Percentiles rank a stretch among this genome's conserved stretches.
phyloP scores from a whole-genome alignment of 345 rosid genomes.

The Dipteronia dyeriana region DNA sequence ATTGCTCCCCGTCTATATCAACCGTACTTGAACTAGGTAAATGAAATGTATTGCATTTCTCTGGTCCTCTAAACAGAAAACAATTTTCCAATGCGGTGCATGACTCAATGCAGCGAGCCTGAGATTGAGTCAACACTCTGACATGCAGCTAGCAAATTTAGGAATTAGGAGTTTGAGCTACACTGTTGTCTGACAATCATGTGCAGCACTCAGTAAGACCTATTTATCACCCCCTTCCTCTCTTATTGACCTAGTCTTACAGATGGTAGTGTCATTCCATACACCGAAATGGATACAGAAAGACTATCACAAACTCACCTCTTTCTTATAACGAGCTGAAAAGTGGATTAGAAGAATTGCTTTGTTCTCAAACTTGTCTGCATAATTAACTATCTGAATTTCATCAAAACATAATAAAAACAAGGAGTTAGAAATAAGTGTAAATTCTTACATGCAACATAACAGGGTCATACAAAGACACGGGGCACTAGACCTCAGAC shows the following conservation, averaged over 20 bases:
- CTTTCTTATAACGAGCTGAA: conserved; percentile 76
- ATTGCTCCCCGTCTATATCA: too few relatives aligned
- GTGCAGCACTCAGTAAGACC: neutral
- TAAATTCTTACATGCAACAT: neutral
- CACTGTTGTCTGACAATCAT: neutral
- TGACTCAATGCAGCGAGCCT: neutral
- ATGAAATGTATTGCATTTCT: neutral
- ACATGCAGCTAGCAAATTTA: neutral
- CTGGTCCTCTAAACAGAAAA: neutral
- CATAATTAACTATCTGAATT: conserved; percentile 61
- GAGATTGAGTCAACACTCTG: neutral
- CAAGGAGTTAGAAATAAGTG: conserved; percentile 18
- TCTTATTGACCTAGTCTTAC: neutral
- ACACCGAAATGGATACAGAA: neutral
- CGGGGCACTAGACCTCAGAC: conserved; percentile 57
- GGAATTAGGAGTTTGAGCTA: conserved; percentile 1
- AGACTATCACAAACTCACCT: conserved; percentile 48
- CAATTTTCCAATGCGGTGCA: neutral
- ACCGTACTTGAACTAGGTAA: too few relatives aligned
- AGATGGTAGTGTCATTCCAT: neutral
- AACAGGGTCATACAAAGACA: neutral
- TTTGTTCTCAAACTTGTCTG: conserved; percentile 74
- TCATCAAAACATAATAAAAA: conserved; percentile 2
- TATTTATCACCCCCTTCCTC: neutral
- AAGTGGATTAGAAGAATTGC: conserved; percentile 91